These are phyloP conservation scores for Areca catechu DNA, from an alignment of 176 grass and related monocot species.

Conservation along the genomic window DNA sequence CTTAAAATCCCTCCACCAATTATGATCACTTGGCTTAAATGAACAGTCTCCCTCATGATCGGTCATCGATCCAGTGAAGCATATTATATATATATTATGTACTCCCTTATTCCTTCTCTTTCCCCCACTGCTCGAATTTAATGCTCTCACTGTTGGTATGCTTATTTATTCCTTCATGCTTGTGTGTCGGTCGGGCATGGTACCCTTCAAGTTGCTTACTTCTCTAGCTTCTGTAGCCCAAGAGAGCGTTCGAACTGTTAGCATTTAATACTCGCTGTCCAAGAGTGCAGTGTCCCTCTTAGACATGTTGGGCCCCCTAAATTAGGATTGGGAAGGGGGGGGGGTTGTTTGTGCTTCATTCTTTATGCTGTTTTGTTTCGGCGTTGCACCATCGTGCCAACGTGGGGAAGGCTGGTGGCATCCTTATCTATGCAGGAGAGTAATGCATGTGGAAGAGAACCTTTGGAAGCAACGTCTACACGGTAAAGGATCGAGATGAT, in stretches of 20 bases:
- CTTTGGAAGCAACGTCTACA: too few species aligned
- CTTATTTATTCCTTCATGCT: constrained; percentile 23
- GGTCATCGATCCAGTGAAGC: too few species aligned
- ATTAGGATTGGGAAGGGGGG: background rate
- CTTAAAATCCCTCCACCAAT: too few species aligned
- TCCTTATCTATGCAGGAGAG: too few species aligned
- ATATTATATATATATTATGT: too few species aligned
- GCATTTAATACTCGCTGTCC: constrained; percentile 12
- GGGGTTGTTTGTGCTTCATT: background rate
- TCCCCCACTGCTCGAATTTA: constrained; percentile 24
- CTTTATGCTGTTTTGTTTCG: background rate
- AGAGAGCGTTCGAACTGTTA: constrained; percentile 9
- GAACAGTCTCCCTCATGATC: too few species aligned
- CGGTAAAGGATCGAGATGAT: too few species aligned
- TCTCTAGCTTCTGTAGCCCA: background rate
- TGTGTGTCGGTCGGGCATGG: background rate
- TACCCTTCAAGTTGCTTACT: background rate
- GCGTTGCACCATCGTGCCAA: too few species aligned
- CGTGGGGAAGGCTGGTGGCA: too few species aligned
- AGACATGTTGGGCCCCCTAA: constrained; percentile 1
- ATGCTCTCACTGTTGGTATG: constrained; percentile 22
- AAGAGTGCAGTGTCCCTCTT: background rate
- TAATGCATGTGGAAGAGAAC: too few species aligned
- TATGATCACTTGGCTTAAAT: too few species aligned
- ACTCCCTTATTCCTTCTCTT: background rate